Percentiles rank a stretch among this genome's conserved stretches.
Conservation (phyloP, 208 protist genomes). For the Chromosphaera perkinsii region DNA sequence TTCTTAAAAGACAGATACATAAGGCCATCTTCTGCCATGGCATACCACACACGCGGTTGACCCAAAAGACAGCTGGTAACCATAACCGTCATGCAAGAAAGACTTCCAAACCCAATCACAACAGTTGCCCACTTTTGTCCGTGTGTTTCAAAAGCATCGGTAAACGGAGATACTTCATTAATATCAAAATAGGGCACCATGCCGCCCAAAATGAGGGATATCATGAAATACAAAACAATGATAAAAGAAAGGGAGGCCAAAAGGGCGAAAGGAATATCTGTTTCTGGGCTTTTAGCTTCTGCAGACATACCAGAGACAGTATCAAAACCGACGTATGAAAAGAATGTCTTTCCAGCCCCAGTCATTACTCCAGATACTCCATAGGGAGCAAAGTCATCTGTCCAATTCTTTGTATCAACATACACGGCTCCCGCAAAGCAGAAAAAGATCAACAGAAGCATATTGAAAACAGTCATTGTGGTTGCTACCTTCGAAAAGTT, state of each 20-base stretch:
- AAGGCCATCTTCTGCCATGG: constrained; percentile 4
- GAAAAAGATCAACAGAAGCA: constrained; percentile 3
- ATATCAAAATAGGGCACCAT: neutral
- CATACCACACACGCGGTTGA: constrained; percentile 2
- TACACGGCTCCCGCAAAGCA: constrained; percentile 1
- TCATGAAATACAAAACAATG: neutral
- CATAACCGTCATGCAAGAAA: neutral
- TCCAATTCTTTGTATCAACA: constrained; percentile 13
- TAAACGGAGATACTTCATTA: constrained; percentile 5
- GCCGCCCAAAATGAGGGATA: neutral
- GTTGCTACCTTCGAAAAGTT: neutral
- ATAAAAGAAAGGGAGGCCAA: neutral
- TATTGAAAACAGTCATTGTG: neutral
- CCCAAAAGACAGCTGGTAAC: neutral
- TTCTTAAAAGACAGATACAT: neutral
- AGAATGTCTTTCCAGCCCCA: constrained; percentile 13
- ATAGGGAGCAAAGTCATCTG: neutral
- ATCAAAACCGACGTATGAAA: constrained; percentile 20
- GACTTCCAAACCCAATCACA: neutral
- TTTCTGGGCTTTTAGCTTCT: constrained; percentile 1
- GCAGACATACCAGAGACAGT: constrained; percentile 6
- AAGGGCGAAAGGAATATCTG: constrained; percentile 3
- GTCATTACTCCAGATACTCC: neutral
- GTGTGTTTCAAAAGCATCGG: neutral
- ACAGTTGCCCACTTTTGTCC: neutral